Evolutionary conservation across 1,284 basidiomycete genomes (phyloP).

Genomic region (Rhodotorula sp.): DNA sequence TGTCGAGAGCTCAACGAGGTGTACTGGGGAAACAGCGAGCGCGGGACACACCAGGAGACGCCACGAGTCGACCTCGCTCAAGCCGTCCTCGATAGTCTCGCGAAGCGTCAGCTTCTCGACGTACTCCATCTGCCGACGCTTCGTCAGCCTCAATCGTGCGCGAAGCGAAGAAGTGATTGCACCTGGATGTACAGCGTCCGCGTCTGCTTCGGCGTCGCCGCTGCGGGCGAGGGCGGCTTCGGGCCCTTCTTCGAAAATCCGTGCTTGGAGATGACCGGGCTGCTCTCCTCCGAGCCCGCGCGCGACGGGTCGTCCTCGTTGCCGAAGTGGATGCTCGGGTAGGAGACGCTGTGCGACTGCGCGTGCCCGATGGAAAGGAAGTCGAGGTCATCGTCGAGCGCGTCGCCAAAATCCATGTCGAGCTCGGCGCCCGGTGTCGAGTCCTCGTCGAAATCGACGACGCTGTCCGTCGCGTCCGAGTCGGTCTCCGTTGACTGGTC

Average conservation of each 20-base stretch:
- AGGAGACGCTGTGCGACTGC: constrained; percentile 41
- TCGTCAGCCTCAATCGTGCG: neutral
- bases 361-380: constrained; percentile 44
- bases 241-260: constrained; percentile 7
- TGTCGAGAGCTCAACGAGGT: neutral
- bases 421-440: constrained; percentile 33
- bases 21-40: too few species aligned
- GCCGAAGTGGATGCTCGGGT: constrained; percentile 46
- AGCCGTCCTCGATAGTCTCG: constrained; percentile 47
- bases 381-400: constrained; percentile 43
- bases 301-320: constrained; percentile 43
- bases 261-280: constrained; percentile 17
- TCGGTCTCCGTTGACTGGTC: constrained; percentile 13
- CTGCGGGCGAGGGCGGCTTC: constrained; percentile 1
- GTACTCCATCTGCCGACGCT: constrained; percentile 39
- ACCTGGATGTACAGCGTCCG: constrained; percentile 46
- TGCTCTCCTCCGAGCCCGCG: constrained; percentile 6
- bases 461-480: constrained; percentile 16
- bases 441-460: constrained; percentile 30
- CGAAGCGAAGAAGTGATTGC: neutral
- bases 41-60: constrained; percentile 32
- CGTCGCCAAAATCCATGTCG: constrained; percentile 40
- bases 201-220: constrained; percentile 24
- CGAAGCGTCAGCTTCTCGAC: constrained; percentile 43
- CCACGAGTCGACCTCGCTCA: constrained; percentile 46